phyloP scores from a whole-genome alignment of 208 protist species.

The Leishmania arabica region DNA sequence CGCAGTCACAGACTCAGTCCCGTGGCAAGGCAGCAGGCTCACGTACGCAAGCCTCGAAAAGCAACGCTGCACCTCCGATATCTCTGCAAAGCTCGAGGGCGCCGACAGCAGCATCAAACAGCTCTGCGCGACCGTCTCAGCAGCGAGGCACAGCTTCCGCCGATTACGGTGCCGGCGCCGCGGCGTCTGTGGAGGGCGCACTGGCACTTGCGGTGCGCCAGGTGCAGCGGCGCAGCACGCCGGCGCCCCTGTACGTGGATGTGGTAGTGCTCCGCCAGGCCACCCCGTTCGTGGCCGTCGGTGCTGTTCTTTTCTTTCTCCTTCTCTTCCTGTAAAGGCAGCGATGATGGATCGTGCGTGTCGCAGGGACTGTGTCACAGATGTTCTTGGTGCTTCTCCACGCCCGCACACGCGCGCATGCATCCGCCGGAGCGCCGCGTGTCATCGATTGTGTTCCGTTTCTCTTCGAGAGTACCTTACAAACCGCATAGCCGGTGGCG shows the following conservation, averaged over 20 bases:
- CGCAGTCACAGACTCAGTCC: background rate
- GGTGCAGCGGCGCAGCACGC: background rate
- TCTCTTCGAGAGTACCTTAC: background rate
- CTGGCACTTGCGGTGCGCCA: background rate
- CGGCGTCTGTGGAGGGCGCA: background rate
- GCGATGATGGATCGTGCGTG: background rate
- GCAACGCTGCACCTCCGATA: background rate
- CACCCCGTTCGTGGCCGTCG: slow-evolving; percentile 23
- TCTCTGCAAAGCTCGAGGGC: background rate
- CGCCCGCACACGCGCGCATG: background rate
- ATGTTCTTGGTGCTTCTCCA: background rate
- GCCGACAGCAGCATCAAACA: background rate
- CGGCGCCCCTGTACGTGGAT: slow-evolving; percentile 6
- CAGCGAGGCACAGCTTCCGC: background rate
- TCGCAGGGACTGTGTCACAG: background rate
- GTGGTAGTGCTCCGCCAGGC: slow-evolving; percentile 21
- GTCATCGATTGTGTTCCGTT: background rate
- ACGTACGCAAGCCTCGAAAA: background rate
- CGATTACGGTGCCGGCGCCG: background rate
- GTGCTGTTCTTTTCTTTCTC: slow-evolving; percentile 17
- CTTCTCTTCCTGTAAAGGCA: slow-evolving; percentile 23
- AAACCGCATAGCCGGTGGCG: background rate
- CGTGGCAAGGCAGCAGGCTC: background rate
- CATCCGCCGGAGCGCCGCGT: background rate
- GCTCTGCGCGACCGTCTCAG: background rate